Percentiles rank a stretch among this genome's conserved stretches.
Conservation (phyloP, 1,284 basidiomycete genomes). For the Moniliophthora roreri region DNA sequence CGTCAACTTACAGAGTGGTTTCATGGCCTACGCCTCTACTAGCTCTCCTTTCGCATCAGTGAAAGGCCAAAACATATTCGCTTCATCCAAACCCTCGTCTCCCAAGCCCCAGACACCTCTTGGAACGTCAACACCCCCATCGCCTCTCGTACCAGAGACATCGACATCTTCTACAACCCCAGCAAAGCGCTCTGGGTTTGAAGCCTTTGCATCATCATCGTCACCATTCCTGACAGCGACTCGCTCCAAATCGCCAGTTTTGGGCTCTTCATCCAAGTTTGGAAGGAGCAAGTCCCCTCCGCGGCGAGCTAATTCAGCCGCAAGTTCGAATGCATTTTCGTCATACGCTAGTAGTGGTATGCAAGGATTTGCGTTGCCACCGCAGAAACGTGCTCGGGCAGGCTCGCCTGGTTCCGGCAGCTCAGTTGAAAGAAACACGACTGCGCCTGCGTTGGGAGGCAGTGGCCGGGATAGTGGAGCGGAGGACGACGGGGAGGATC, state of each 20-base stretch:
- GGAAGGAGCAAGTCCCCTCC: constrained; percentile 52
- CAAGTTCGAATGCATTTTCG: constrained; percentile 55
- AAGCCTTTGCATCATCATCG: constrained; percentile 57
- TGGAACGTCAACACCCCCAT: background rate
- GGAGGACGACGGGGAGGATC: constrained; percentile 36
- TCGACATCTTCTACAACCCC: constrained; percentile 32
- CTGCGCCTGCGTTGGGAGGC: constrained; percentile 20
- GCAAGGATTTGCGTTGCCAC: constrained; percentile 51
- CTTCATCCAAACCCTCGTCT: constrained; percentile 25
- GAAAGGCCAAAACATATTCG: constrained; percentile 66
- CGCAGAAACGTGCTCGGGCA: constrained; percentile 50
- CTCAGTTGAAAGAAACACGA: constrained; percentile 38
- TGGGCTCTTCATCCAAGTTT: constrained; percentile 39
- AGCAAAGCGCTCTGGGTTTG: constrained; percentile 58
- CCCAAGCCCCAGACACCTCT: constrained; percentile 11
- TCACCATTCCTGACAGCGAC: constrained; percentile 59
- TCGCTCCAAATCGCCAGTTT: constrained; percentile 50
- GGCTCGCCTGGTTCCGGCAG: constrained; percentile 48
- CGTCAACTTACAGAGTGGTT: constrained; percentile 47
- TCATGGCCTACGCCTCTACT: constrained; percentile 72
- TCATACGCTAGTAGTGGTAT: constrained; percentile 52
- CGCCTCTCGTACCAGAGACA: constrained; percentile 17
- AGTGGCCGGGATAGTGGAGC: constrained; percentile 30
- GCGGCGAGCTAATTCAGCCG: constrained; percentile 32
- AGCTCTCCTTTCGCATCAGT: constrained; percentile 69